Evolutionary conservation across 2,329 filamentous ascomycete species (phyloP), one percentile per base, ranked within the genome.

Genomic region (Aspergillus brunneoviolaceus): DNA sequence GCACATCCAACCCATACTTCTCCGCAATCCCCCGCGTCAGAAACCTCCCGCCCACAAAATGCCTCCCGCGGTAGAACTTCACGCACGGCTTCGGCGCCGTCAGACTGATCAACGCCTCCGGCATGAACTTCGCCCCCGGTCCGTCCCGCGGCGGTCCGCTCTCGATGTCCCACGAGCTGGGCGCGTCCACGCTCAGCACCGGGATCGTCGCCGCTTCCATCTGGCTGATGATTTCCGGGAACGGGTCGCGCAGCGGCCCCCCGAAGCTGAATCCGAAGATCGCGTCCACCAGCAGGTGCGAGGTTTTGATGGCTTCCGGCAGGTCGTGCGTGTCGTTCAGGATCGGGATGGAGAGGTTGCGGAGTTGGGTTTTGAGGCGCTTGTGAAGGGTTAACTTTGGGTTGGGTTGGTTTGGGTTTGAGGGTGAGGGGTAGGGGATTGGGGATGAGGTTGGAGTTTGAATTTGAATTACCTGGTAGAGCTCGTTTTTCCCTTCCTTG

Each of bases 241-340:
- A 99, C 1, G 95, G 95, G 65, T 96, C 91, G n/a, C 95, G 88
- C 56, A 99, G 89, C 65, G 95, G 89, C 6, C 93, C 94, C 1
- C 88, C 89, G 79, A 99, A 99, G 62, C 90, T 95, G 80, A 99
- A 99, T 7, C 91, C 92, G 72, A 99, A 99, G 63, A 99, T 91
- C 10, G 95, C 92, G 76, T 99, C 95, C 60, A 99, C 81, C 56
- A 99, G 79, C 66, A 96, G 90, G 72, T 97, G 89, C 2, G 89
- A 84, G 56, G 86, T 81, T 50, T 81, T 77, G 6, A 96, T 74
- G 5, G 90, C 88, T 5, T 79, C 68, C 2, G 82, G 73, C 69
- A 98, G 96, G 74, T 97, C 88, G 19, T 54, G 73, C 69, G 98
- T 96, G 74, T 97, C 88, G 19, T 54, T 48, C 31, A 65, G 47